These are phyloP conservation scores for Ophiosphaerella narmari DNA, from an alignment of 2,329 filamentous ascomycete genomes.

Conservation along the genomic window DNA sequence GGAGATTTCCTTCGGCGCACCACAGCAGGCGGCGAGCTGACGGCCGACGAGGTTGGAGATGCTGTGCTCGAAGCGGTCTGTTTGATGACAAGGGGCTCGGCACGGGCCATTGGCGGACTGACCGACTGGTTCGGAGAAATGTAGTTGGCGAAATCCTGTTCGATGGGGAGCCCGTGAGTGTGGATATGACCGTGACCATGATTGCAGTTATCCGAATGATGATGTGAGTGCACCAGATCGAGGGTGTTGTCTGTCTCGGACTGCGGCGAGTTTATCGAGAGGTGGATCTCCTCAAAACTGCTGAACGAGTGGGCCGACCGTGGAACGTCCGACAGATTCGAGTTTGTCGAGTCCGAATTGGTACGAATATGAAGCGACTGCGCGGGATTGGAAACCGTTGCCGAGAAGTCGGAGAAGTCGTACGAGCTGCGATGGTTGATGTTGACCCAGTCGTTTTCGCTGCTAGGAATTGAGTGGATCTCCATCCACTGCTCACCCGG, in stretches of 20 bases:
- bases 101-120: conserved; percentile 70
- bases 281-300: conserved; percentile 76
- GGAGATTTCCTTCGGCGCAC: conserved; percentile 74
- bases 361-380: conserved; percentile 88
- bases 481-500: conserved; percentile 82
- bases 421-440: conserved; percentile 69
- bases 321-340: conserved; percentile 67
- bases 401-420: conserved; percentile 62
- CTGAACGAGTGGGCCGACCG: conserved; percentile 69
- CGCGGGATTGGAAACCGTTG: conserved; percentile 86
- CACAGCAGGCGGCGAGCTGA: conserved; percentile 57
- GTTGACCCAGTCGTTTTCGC: conserved; percentile 84
- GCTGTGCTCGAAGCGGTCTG: conserved; percentile 61
- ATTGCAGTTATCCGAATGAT: conserved; percentile 33
- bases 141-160: conserved; percentile 45
- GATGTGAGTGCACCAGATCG: conserved; percentile 29
- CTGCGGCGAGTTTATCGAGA: conserved; percentile 79
- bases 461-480: conserved; percentile 81
- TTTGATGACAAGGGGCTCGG: conserved; percentile 72
- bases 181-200: conserved; percentile 22
- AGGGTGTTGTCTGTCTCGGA: conserved; percentile 62
- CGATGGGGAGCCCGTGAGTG: conserved; percentile 24
- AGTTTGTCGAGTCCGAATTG: conserved; percentile 85
- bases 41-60: conserved; percentile 61
- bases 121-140: conserved; percentile 56